phyloP scores from a whole-genome alignment of 2,329 filamentous ascomycete genomes.

The Alternaria sp. region DNA sequence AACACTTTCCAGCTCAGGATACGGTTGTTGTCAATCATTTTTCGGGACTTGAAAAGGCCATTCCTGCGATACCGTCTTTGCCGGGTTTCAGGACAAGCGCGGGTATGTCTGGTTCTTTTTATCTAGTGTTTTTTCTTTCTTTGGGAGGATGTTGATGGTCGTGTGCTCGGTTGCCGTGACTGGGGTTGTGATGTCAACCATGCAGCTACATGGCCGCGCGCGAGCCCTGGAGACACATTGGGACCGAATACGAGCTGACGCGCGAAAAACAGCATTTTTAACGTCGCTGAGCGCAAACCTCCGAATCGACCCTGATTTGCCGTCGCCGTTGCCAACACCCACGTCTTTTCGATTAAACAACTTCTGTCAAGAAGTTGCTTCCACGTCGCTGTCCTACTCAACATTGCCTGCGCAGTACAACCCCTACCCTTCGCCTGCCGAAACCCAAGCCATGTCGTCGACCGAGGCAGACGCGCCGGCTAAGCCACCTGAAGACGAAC shows the following conservation, averaged over 20 bases:
- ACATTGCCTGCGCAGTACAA: constrained; percentile 51
- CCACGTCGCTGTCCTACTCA: constrained; percentile 56
- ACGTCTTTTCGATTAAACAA: constrained; percentile 60
- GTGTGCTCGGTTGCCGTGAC: constrained; percentile 29
- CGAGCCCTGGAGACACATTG: background rate
- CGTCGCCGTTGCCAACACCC: constrained; percentile 71
- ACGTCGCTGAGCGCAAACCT: constrained; percentile 83
- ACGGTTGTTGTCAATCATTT: constrained; percentile 48
- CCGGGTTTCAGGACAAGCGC: constrained; percentile 52
- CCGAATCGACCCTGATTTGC: constrained; percentile 66
- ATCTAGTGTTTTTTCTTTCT: constrained; percentile 17
- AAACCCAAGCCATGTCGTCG: constrained; percentile 50
- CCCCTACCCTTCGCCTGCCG: constrained; percentile 49
- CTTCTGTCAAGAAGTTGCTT: constrained; percentile 64
- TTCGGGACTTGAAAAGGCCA: constrained; percentile 46
- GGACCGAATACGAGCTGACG: constrained; percentile 22
- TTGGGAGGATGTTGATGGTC: constrained; percentile 25
- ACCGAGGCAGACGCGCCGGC: constrained; percentile 37
- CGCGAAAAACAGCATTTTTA: constrained; percentile 72
- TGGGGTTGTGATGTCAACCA: constrained; percentile 11
- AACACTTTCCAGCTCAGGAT: constrained; percentile 38
- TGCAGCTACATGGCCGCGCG: background rate
- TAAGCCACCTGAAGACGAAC: constrained; percentile 35
- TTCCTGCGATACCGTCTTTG: constrained; percentile 48
- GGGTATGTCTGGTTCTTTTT: constrained; percentile 41